phyloP scores from a whole-genome alignment of 495 filamentous ascomycete genomes.

The Pseudoneurospora amorphoporcata region DNA sequence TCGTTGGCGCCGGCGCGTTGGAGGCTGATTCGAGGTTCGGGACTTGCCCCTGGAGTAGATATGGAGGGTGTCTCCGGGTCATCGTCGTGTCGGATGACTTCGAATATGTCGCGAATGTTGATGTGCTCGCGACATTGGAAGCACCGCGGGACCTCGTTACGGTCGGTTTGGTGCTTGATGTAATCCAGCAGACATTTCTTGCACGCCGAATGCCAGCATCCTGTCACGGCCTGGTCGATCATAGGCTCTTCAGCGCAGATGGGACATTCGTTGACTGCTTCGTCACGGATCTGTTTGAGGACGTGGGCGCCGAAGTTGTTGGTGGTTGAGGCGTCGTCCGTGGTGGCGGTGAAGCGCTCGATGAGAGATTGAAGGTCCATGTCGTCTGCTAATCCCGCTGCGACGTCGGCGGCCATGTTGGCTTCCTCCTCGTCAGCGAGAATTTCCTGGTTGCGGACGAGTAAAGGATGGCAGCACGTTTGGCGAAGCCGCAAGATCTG shows the following conservation, averaged over 20 bases:
- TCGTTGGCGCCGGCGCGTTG: slow-evolving; percentile 61
- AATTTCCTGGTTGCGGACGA: slow-evolving; percentile 75
- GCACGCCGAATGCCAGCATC: slow-evolving; percentile 95
- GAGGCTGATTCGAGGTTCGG: slow-evolving; percentile 56
- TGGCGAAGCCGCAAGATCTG: slow-evolving; percentile 92
- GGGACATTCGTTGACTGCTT: slow-evolving; percentile 81
- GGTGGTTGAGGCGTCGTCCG: slow-evolving; percentile 49
- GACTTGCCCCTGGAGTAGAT: slow-evolving; percentile 17
- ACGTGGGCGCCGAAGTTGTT: slow-evolving; percentile 74
- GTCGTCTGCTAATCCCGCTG: slow-evolving; percentile 78
- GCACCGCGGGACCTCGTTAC: slow-evolving; percentile 63
- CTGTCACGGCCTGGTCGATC: slow-evolving; percentile 84
- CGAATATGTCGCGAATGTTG: slow-evolving; percentile 76
- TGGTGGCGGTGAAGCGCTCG: slow-evolving; percentile 63
- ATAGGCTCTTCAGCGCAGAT: slow-evolving; percentile 93
- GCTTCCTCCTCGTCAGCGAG: slow-evolving; percentile 85
- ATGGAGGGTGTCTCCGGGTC: slow-evolving; percentile 24
- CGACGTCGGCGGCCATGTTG: slow-evolving; percentile 64
- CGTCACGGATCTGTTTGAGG: slow-evolving; percentile 79
- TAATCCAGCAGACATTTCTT: slow-evolving; percentile 82
- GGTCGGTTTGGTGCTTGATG: slow-evolving; percentile 73
- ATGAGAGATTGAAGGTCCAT: slow-evolving; percentile 90
- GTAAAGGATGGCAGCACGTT: slow-evolving; percentile 83
- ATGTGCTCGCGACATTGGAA: slow-evolving; percentile 82
- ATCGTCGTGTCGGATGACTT: slow-evolving; percentile 58